Evolutionary conservation across 352 stramenopile genomes (phyloP).

Genomic region (Elongisporangium undulatum): DNA sequence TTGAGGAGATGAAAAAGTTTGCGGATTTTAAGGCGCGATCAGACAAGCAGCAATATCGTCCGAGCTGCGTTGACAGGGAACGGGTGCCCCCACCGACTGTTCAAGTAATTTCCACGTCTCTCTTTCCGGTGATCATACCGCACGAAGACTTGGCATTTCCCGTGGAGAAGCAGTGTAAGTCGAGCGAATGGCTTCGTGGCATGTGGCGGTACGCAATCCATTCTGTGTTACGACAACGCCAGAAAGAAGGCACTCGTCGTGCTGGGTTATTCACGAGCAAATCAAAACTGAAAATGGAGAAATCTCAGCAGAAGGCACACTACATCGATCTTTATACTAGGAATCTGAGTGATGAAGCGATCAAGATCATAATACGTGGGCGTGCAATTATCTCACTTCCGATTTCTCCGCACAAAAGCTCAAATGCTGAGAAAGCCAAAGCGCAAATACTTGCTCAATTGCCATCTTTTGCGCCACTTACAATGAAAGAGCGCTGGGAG

Average conservation of each 20-base stretch:
- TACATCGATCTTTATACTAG: constrained; percentile 65
- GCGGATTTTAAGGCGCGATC: constrained; percentile 26
- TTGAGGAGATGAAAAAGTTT: constrained; percentile 37
- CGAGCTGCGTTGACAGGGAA: constrained; percentile 48
- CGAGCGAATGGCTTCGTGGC: constrained; percentile 39
- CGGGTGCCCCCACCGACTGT: constrained; percentile 28
- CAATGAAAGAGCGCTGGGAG: constrained; percentile 46
- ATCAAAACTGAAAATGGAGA: constrained; percentile 8
- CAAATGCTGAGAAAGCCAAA: constrained; percentile 4
- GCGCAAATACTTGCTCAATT: constrained; percentile 10
- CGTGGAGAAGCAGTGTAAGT: constrained; percentile 28
- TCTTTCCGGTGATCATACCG: constrained; percentile 32
- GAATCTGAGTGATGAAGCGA: constrained; percentile 30
- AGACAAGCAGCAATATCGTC: constrained; percentile 31
- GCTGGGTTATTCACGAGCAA: constrained; percentile 6
- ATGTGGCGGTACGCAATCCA: constrained; percentile 69
- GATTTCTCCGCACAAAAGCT: constrained; percentile 1
- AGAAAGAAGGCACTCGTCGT: constrained; percentile 16
- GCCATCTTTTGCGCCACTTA: constrained; percentile 27
- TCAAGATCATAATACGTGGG: constrained; percentile 39
- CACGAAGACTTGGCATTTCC: constrained; percentile 7
- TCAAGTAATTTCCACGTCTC: constrained; percentile 12
- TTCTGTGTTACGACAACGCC: constrained; percentile 34
- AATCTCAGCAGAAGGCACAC: constrained; percentile 13
- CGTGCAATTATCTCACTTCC: constrained; percentile 14